Evolutionary conservation across 108 stramenopile genomes (phyloP).

Genomic region (Aurantiochytrium sp.): DNA sequence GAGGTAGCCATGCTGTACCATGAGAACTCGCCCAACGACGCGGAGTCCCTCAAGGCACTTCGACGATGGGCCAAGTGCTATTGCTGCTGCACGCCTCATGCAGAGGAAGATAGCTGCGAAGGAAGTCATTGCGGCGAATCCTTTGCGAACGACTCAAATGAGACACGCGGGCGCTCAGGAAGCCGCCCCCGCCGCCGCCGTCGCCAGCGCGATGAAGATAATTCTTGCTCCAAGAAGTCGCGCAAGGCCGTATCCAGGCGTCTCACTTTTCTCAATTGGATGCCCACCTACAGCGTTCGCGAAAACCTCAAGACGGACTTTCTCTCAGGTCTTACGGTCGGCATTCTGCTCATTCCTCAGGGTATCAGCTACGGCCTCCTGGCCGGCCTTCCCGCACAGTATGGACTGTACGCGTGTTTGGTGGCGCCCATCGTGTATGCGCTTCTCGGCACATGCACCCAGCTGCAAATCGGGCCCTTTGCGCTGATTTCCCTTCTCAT

Average conservation of each 20-base stretch:
- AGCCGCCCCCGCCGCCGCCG: background rate
- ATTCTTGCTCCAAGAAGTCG: background rate
- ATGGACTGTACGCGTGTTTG: background rate
- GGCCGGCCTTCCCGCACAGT: background rate
- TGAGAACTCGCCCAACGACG: background rate
- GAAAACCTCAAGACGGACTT: background rate
- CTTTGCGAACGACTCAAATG: no score
- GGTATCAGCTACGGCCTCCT: background rate
- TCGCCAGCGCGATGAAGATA: background rate
- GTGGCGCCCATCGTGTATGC: background rate
- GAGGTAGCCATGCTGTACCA: background rate
- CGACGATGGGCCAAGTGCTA: background rate
- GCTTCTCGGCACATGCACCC: background rate
- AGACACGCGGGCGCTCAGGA: no score
- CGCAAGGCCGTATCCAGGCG: background rate
- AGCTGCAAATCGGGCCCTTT: conserved; percentile 5
- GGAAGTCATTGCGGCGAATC: no score
- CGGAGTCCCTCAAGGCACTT: background rate
- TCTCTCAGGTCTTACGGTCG: background rate
- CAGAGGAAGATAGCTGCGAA: no score
- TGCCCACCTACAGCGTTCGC: background rate
- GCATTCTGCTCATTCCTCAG: background rate
- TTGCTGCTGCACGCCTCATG: background rate
- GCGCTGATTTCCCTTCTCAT: background rate
- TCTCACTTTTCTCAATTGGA: background rate